Percentiles rank a stretch among this genome's conserved stretches.
These are phyloP conservation scores for Phytophthora fragariaefolia DNA, from an alignment of 352 stramenopile species.

Conservation along the genomic window DNA sequence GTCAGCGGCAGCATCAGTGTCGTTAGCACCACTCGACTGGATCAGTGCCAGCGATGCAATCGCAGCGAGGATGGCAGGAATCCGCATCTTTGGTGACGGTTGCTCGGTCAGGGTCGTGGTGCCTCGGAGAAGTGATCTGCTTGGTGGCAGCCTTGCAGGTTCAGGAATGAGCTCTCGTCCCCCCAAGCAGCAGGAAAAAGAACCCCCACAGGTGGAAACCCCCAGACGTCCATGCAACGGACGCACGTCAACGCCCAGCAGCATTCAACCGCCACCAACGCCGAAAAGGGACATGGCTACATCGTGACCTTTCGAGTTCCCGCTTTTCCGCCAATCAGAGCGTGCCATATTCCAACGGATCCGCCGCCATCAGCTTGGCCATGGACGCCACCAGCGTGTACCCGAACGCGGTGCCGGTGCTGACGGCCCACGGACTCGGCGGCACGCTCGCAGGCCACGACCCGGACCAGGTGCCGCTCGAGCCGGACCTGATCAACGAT, in stretches of 20 bases:
- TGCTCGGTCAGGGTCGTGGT: not conserved
- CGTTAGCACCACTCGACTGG: conserved; percentile 9
- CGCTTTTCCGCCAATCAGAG: conserved; percentile 41
- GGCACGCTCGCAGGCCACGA: conserved; percentile 49
- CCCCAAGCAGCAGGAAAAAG: conserved; percentile 20
- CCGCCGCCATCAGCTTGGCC: conserved; percentile 16
- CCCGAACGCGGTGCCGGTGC: conserved; percentile 57
- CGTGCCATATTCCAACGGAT: conserved; percentile 11
- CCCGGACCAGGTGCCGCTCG: conserved; percentile 59
- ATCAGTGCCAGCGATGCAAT: conserved; percentile 29
- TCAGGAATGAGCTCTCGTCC: conserved; percentile 22
- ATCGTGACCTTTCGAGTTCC: conserved; percentile 24
- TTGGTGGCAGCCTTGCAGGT: conserved; percentile 22
- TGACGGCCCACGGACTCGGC: conserved; percentile 56
- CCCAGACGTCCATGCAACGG: conserved; percentile 22
- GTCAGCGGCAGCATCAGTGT: conserved; percentile 15
- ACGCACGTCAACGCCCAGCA: conserved; percentile 9
- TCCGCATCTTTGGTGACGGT: conserved; percentile 36
- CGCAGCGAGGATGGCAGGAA: conserved; percentile 31
- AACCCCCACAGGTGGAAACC: conserved; percentile 27
- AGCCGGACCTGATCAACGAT: conserved; percentile 60
- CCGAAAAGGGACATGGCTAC: conserved; percentile 17
- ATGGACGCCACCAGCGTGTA: conserved; percentile 73
- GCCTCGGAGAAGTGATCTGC: not conserved
- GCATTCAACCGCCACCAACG: not conserved